Evolutionary conservation across 164 flowering plant genomes (phyloP).

Genomic region (Vitis amurensis): DNA sequence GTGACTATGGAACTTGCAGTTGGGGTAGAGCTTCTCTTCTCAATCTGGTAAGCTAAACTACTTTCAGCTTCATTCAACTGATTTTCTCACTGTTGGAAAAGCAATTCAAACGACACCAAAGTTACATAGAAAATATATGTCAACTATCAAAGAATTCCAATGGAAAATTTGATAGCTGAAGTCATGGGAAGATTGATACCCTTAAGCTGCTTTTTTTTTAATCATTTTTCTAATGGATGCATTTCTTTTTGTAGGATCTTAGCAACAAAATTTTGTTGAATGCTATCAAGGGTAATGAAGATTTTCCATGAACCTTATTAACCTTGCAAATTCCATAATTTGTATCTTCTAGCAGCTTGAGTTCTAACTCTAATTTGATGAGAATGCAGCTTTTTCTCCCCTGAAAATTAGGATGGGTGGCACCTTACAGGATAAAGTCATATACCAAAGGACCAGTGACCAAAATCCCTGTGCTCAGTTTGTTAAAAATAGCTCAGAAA

Average conservation of each 20-base stretch:
- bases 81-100: too few species aligned
- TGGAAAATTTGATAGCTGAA: too few species aligned
- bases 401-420: constrained; percentile 39
- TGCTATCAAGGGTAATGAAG: constrained; percentile 27
- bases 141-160: too few species aligned
- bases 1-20: constrained; percentile 37
- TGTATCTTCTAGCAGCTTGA: too few species aligned
- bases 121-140: too few species aligned
- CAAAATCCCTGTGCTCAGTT: constrained; percentile 16
- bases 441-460: constrained; percentile 15
- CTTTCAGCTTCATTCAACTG: neutral
- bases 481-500: constrained; percentile 13
- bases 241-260: constrained; percentile 21
- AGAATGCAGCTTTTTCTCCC: constrained; percentile 30
- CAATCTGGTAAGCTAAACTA: constrained; percentile 21
- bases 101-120: too few species aligned
- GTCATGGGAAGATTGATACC: neutral
- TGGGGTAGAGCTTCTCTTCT: constrained; percentile 37
- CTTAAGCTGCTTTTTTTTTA: constrained; percentile 13
- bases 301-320: neutral
- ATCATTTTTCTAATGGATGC: neutral
- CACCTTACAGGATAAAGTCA: constrained; percentile 33
- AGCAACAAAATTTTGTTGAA: constrained; percentile 19
- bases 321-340: neutral
- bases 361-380: neutral